Base-by-base conservation (phyloP, 768 basidiomycete genomes). In the Boletellus ananiceps region DNA sequence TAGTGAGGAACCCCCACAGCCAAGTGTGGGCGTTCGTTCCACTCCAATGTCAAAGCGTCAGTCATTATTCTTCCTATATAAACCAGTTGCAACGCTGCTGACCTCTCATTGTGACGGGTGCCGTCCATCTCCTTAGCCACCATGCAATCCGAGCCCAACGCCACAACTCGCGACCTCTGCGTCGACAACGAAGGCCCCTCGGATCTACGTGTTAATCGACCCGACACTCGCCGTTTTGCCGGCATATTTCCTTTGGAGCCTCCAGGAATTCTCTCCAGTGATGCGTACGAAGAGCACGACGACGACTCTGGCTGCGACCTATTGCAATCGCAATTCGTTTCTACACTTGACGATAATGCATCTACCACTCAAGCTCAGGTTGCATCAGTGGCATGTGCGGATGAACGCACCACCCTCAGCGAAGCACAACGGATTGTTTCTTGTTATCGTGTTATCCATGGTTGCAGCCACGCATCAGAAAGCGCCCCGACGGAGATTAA, bases 141-240 rank as follows among this genome's bases (percentile, higher is more conserved):
- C 4, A 62, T 62, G 57, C 44, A 41, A 40, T 31, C 55, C 32
- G 41, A 39, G 23, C 50, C 37, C 38, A 38, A 32, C 13, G 4
- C 41, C 23, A 14, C 43, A 39, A 51, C 51, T 43, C 52, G 14
- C 40, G 54, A 50, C 41, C 52, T 34, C 31, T 47, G 39, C 35
- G n/a, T n/a, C 40, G 18, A 8, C 33, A 31, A 47, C 15, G 46
- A 27, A 23, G 4, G 21, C 47, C 19, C 36, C 23, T 23, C 41
- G 6, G 50, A 51, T 43, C 46, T 36, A 40, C 34, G 31, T 32
- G 19, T 38, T 15, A 29, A 36, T 29, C 47, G 38, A 15, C 37
- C 41, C 14, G 57, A 67, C 9, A 63, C 57, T 43, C 64, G 67
- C 31, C 63, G 67, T 33, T 67, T 63, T 34, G 67, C 54, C 2